A percentile compares a stretch with the other conserved stretches of the same genome.
Conservation (phyloP, 345 rosid genomes). For the Chamaenerion angustifolium region DNA sequence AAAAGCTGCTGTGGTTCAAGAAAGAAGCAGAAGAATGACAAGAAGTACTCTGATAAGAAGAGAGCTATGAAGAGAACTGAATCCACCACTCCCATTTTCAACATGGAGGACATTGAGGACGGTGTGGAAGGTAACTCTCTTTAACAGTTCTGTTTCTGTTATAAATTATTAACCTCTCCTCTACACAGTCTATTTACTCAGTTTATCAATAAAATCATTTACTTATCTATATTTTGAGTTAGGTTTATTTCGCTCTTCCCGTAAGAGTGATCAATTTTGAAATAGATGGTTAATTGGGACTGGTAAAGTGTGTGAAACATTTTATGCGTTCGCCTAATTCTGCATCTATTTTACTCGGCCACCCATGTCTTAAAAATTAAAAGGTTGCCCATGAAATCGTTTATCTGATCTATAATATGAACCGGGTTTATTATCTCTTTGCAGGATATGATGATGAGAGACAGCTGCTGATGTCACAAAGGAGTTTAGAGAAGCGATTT, state of each 20-base stretch:
- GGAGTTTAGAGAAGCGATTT: constrained; percentile 93
- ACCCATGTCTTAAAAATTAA: too few species aligned
- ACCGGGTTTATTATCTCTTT: constrained; percentile 8
- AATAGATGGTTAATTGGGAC: too few species aligned
- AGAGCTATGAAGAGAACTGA: constrained; percentile 79
- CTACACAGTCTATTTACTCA: too few species aligned
- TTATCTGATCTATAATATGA: constrained; percentile 1
- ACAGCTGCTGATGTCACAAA: constrained; percentile 95
- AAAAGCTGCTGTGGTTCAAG: constrained; percentile 97
- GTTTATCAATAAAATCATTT: too few species aligned
- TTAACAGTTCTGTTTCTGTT: neutral
- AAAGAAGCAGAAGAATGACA: constrained; percentile 73
- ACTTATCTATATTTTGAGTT: too few species aligned
- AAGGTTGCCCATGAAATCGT: too few species aligned
- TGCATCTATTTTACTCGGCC: neutral
- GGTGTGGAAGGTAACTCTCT: constrained; percentile 79
- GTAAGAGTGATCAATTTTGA: too few species aligned
- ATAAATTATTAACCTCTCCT: neutral
- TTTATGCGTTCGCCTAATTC: too few species aligned
- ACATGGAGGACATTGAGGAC: constrained; percentile 96
- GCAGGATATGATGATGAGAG: constrained; percentile 98
- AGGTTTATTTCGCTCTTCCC: too few species aligned
- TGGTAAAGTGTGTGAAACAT: too few species aligned
- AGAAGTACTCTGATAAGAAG: constrained; percentile 67
- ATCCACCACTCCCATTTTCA: constrained; percentile 91